phyloP scores from a whole-genome alignment of 306 rosid species.

The Trifolium dubium region DNA sequence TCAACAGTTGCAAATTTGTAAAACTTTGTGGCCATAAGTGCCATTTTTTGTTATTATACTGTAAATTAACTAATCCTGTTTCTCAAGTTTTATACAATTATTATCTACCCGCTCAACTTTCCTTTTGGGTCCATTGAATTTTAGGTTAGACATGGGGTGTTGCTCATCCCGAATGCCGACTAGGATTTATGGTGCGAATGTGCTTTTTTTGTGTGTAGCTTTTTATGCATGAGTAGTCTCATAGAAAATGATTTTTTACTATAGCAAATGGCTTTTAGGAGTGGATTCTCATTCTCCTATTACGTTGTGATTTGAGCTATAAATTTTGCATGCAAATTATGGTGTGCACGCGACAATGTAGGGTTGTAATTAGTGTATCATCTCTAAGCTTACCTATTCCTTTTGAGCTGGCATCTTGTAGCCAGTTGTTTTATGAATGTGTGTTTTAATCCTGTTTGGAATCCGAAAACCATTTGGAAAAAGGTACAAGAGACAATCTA shows the following conservation, averaged over 20 bases:
- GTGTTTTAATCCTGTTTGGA: not conserved
- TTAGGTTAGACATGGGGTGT: not conserved
- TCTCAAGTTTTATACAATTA: not conserved
- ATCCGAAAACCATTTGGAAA: not conserved
- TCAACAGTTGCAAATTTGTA: not conserved
- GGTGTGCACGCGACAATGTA: not conserved
- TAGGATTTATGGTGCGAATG: not conserved
- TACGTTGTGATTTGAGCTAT: not conserved
- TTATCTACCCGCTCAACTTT: not conserved
- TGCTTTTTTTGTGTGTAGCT: not conserved
- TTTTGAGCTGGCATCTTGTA: slow-evolving; percentile 30
- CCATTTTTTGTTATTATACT: not conserved
- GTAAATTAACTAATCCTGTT: not conserved
- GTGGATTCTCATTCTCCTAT: not conserved
- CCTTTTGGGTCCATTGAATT: slow-evolving; percentile 5
- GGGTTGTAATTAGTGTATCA: not conserved
- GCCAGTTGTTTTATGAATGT: slow-evolving; percentile 17
- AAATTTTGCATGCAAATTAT: slow-evolving; percentile 2
- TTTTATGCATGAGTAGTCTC: slow-evolving; percentile 8
- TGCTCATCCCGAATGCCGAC: not conserved
- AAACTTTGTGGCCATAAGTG: not conserved
- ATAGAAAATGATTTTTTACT: not conserved
- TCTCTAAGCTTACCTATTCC: not conserved
- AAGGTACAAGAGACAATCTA: not conserved
- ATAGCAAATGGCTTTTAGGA: slow-evolving; percentile 15